Evolutionary conservation across 805 yeast species (phyloP), one percentile per base, ranked within the genome.

Genomic region (Ogataea philodendri): DNA sequence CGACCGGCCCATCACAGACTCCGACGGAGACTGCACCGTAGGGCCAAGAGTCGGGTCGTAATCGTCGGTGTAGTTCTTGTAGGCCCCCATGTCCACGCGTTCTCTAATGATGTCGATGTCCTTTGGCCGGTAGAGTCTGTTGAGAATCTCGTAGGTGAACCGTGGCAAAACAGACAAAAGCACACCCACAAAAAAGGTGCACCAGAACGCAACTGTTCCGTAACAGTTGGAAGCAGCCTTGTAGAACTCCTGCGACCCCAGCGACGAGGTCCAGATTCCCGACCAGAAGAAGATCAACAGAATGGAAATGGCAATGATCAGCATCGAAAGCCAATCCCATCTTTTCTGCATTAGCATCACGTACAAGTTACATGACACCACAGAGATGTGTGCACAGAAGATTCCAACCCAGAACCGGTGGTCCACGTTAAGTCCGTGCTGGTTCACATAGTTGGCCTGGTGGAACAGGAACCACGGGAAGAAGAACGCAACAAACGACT

Each of bases 91-190:
- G 9, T 62, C 59, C 41, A 72, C 76, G 42, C 71, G 59, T 48
- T 83, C 93, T 37, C 93, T 67, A 31, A 84, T 66, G 36, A 83
- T 76, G 50, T 84, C 94, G 29, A 79, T 69, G 52, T 84, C 93
- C 23, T 62, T 54, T 3, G 94, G 94, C 33, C 50, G 52, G 59
- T 73, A 80, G 37, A 77, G 63, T 35, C 71, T 65, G 48, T 59
- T 71, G 32, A 72, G 44, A 27, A 73, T 61, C 50, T 79, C 78
- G 47, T 52, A 65, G 2, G 65, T 51, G 53, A 81, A 72, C 34
- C 87, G 70, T 5, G 94, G 94, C 30, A 80, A 53, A 26, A 84
- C 43, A 42, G 81, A 73, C 10, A 63, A 54, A 8, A 78, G 52
- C 1, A 75, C 59, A 9, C 83, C 81, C 22, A 81, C 60, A 39